Evolutionary conservation across 2,329 filamentous ascomycete species (phyloP).

Genomic region (Fusarium sulawesiense): DNA sequence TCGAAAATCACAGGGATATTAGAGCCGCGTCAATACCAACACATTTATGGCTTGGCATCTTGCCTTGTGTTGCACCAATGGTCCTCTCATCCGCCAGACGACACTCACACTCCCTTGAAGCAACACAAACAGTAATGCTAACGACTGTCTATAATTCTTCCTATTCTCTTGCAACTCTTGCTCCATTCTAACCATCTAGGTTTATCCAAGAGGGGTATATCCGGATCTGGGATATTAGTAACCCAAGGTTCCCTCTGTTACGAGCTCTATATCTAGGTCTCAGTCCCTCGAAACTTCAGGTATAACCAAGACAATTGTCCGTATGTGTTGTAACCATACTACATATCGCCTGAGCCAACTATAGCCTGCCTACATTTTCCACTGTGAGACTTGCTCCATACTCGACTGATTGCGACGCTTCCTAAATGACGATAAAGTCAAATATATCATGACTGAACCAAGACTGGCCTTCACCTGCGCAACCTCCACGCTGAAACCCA

Average conservation of each 20-base stretch:
- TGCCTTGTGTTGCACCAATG: not conserved
- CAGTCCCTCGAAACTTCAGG: conserved; percentile 7
- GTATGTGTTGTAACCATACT: not conserved
- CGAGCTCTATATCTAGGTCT: conserved; percentile 2
- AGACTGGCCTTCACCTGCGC: not conserved
- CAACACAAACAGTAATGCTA: not conserved
- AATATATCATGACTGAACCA: not conserved
- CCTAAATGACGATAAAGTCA: not conserved
- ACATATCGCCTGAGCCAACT: not conserved
- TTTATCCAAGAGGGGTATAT: not conserved
- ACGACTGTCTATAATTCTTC: not conserved
- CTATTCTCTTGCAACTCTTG: not conserved
- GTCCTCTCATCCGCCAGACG: not conserved
- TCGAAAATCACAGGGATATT: not conserved
- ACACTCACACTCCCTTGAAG: conserved; percentile 22
- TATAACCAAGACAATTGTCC: not conserved
- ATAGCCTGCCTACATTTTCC: not conserved
- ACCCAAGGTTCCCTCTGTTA: conserved; percentile 10
- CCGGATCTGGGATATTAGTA: not conserved
- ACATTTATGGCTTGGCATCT: not conserved
- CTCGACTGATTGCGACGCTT: not conserved
- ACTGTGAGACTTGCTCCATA: not conserved
- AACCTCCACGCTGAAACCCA: not conserved
- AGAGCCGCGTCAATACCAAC: not conserved
- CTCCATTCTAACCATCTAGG: not conserved